Evolutionary conservation across 2,329 filamentous ascomycete species (phyloP), one percentile per base, ranked within the genome.

Genomic region (Ilyonectria robusta): DNA sequence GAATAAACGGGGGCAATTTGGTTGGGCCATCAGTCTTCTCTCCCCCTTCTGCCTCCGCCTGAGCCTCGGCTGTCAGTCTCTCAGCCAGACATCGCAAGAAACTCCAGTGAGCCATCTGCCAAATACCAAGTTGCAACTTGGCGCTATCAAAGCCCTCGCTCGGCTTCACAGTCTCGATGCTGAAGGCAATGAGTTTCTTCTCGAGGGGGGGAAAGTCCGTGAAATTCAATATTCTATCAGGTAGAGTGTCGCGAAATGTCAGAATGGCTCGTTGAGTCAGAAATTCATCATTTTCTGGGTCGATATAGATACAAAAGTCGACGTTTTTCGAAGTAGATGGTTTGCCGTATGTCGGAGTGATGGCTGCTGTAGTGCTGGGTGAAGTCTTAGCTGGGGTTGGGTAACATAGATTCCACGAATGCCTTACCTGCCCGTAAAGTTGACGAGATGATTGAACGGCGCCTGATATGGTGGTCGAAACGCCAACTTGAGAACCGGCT

Each of bases 341-440:
- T 15, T 31, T 40, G 4, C 48, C 51, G 21, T 57, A 58, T 10
- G 26, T 21, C 7, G 63, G 35, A 8, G 53, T 61, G 29, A 62
- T 58, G 13, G 44, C 26, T 2, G 63, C 56, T 8, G 51, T 62
- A 2, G 47, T 53, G 10, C 56, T 57, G 37, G 7, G 26, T 6
- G 8, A 26, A 10, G 44, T 23, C 19, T 48, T 2, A 48, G 46
- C 11, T n/a, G 31, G 23, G 46, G 1, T 11, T 31, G 4, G n/a
- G 23, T 9, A 50, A 48, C 10, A 23, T 13, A 19, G 35, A 29
- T 48, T 13, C 7, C 6, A 37, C n/a, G 3, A 35, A 15, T n/a
- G 7, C 31, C 61, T 15, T 50, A 67, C 67, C 57, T 51, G 58
- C 65, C 42, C 54, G 62, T 65, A 33, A 70, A 70, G 54, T 68